Conservation (phyloP, 345 rosid species). For the Cardamine occulta region DNA sequence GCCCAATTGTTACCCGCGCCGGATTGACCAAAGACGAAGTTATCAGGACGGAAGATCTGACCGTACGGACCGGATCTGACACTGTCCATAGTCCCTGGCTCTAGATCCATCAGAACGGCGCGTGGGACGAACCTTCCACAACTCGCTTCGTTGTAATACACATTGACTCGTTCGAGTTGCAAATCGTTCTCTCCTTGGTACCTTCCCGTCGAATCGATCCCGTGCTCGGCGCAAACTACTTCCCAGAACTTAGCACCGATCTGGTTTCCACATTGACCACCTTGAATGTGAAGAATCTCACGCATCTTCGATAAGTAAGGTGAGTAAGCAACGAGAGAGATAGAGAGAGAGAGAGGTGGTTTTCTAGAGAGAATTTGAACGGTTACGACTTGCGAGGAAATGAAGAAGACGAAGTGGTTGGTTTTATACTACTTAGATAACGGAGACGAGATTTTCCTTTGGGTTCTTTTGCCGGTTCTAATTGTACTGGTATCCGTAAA, state of each 20-base stretch:
- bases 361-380: conserved; percentile 1
- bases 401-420: conserved; percentile 36
- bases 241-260: conserved; percentile 63
- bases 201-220: conserved; percentile 69
- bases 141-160: conserved; percentile 78
- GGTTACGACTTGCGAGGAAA: conserved; percentile 21
- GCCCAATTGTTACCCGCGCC: conserved; percentile 49
- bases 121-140: conserved; percentile 76
- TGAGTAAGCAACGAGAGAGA: background rate
- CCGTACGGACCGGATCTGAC: conserved; percentile 79
- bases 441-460: conserved; percentile 32
- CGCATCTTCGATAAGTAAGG: conserved; percentile 53
- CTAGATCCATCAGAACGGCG: conserved; percentile 78
- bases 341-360: background rate
- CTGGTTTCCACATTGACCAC: conserved; percentile 84
- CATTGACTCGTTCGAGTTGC: conserved; percentile 78
- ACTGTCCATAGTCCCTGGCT: conserved; percentile 84
- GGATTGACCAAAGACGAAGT: conserved; percentile 46
- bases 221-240: conserved; percentile 60
- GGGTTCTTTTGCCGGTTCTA: conserved; percentile 17
- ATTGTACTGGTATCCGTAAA: conserved; percentile 21
- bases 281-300: conserved; percentile 77
- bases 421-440: conserved; percentile 40
- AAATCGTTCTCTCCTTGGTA: conserved; percentile 64
- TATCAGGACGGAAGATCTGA: conserved; percentile 47